Evolutionary conservation across 441 rosid genomes (phyloP), one percentile per base, ranked within the genome.

Genomic region (Omphalea diandra): DNA sequence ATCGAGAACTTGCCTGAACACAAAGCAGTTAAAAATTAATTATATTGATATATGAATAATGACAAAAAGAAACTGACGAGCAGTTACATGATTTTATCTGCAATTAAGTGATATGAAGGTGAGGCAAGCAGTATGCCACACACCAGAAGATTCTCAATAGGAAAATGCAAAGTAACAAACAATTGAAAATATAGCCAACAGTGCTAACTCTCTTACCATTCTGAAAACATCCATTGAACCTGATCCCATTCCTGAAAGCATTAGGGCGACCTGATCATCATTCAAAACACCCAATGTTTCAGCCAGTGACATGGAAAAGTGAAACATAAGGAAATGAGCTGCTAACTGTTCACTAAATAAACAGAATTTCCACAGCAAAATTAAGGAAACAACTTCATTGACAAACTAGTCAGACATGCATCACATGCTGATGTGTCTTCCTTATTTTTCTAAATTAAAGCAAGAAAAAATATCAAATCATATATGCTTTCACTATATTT

Each of bases 191-290:
- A 32, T 26, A 15, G 53, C 0, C 3, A 44, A 67, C 2, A 36
- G 18, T 27, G 18, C 0, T 36, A 18, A 29, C 56, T 38, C 11
- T 75, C 87, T 84, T 82, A 94, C 98, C 90, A 85, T 82, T 82
- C 95, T 84, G 81, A 94, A 94, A 76, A 91, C 94, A 65, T 94
- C 98, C 3, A 75, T 54, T 3, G 86, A 77, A 50, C 80, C 87
- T 53, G 95, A 75, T 58, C 97, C 99, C 99, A 94, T 92, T 73
- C 99, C 99, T 40, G 99, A 85, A 77, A 94, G 99, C 99, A 94
- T 92, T 69, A 94, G 71, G 66, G 88, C 99, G 46, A 92, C 99
- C 99, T 91, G 85, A 75, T 73, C 73, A 83, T 68, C 78, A 75
- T 79, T 69, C 40, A 74, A 50, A 49, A 38, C 27, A 79, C 68